phyloP scores from a whole-genome alignment of 495 filamentous ascomycete genomes.

The Xylaria telfairii region DNA sequence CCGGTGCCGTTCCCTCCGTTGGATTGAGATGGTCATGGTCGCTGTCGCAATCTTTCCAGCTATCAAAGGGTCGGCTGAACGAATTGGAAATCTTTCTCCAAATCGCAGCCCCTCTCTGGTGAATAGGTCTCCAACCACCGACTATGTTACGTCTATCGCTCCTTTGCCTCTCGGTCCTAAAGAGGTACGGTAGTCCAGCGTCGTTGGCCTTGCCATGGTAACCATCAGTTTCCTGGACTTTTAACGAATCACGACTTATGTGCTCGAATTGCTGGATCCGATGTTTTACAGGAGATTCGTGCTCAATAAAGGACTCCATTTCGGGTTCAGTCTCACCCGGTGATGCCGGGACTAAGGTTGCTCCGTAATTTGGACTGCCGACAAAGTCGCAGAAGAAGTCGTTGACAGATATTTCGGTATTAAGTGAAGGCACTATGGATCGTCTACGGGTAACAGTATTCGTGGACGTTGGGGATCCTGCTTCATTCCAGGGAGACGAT shows the following conservation, averaged over 20 bases:
- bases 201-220: constrained; percentile 14
- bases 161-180: not conserved
- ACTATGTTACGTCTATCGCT: not conserved
- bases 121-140: constrained; percentile 26
- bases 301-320: constrained; percentile 2
- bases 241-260: constrained; percentile 26
- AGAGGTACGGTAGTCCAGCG: not conserved
- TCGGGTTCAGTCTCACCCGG: not conserved
- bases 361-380: constrained; percentile 17
- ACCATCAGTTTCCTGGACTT: not conserved
- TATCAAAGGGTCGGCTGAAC: constrained; percentile 28
- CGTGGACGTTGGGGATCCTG: constrained; percentile 32
- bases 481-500: constrained; percentile 13
- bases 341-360: not conserved
- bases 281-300: constrained; percentile 42
- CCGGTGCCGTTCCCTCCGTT: not conserved
- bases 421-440: constrained; percentile 31
- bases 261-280: constrained; percentile 46
- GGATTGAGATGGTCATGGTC: constrained; percentile 10
- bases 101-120: constrained; percentile 27
- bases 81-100: constrained; percentile 38
- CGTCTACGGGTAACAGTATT: constrained; percentile 26
- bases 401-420: constrained; percentile 34
- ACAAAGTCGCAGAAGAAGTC: constrained; percentile 39
- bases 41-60: constrained; percentile 20